Base-by-base conservation (phyloP, 2,329 filamentous ascomycete genomes). In the Gnomoniopsis smithogilvyi region DNA sequence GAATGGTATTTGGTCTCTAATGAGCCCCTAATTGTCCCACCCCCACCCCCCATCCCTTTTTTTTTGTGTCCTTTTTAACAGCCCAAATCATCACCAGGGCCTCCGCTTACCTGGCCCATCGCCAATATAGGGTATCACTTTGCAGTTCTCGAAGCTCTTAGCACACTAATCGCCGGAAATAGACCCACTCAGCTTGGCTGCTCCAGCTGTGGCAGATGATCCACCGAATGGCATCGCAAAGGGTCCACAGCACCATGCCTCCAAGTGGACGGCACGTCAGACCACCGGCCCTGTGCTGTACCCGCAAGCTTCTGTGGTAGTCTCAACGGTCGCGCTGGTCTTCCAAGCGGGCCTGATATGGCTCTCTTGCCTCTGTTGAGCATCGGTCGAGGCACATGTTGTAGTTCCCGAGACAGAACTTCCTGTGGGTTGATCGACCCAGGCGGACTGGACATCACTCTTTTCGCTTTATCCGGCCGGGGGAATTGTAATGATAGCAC, bases 251-350 rank as follows among this genome's bases (percentile, higher is more conserved):
- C 54, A 26, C 43, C 43, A 6, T 56, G 45, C 3, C 54, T 34
- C 54, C 54, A 56, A n/a, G 43, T 22, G 15, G 46, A 30, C 19
- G 54, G 54, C 22, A 56, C 54, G 15, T 56, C 46, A 6, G 54
- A 56, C 54, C 45, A 56, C 33, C 45, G 43, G 8, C 14, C 26
- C 4, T 43, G 52, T n/a, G 19, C 34, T 10, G 22, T 15, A 7
- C 15, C 33, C 17, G 45, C 17, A 8, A 56, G 45, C 26, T 47
- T 47, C 46, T 15, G 33, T 6, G 53, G 53, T 14, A 38, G 4
- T 22, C 53, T 17, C 43, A 55, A 26, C 26, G 53, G 53, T 45
- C 38, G 12, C 38, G 19, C 53, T 36, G 41, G 11, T 19, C 24
- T 41, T 12, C 45, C 45, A 8, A 45, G 53, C 10, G 54, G 54